Evolutionary conservation across 1,284 basidiomycete genomes (phyloP).

Genomic region (Fistulinella cinereoalba): DNA sequence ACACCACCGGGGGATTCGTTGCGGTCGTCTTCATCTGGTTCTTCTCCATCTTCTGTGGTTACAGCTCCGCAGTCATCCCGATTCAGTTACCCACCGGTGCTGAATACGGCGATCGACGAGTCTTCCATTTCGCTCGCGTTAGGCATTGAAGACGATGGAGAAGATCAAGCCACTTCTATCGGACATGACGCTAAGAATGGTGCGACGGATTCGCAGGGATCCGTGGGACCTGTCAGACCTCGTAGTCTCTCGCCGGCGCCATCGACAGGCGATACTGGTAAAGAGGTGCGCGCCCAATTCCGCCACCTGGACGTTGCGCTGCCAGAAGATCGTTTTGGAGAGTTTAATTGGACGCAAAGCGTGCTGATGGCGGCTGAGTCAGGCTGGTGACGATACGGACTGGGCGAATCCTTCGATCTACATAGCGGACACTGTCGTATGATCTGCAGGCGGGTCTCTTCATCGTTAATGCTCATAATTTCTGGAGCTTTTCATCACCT

Average conservation of each 20-base stretch:
- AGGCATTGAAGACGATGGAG: constrained; percentile 29
- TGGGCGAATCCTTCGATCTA: constrained; percentile 9
- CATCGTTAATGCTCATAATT: constrained; percentile 11
- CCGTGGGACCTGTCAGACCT: constrained; percentile 1
- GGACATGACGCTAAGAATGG: constrained; percentile 9
- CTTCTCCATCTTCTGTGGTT: constrained; percentile 34
- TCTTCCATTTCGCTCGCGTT: constrained; percentile 36
- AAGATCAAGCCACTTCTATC: constrained; percentile 7
- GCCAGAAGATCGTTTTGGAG: constrained; percentile 25
- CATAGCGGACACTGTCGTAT: constrained; percentile 17
- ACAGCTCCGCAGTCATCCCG: constrained; percentile 35
- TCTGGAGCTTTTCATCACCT: constrained; percentile 20
- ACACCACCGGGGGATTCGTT: constrained; percentile 12
- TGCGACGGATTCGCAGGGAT: constrained; percentile 4
- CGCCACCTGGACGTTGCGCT: constrained; percentile 25
- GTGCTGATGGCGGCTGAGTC: constrained; percentile 34
- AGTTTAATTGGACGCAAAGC: constrained; percentile 33
- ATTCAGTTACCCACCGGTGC: constrained; percentile 34
- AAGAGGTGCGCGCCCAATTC: constrained; percentile 18
- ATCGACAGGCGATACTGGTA: constrained; percentile 2
- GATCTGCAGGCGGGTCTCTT: constrained; percentile 35
- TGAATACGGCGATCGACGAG: constrained; percentile 35
- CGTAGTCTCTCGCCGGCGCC: too few relatives aligned
- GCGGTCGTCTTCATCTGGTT: constrained; percentile 26
- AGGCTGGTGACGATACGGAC: constrained; percentile 24